A percentile compares a stretch with the other conserved stretches of the same genome.
phyloP scores from a whole-genome alignment of 2,329 filamentous ascomycete genomes.

The Aspergillus arachidicola region DNA sequence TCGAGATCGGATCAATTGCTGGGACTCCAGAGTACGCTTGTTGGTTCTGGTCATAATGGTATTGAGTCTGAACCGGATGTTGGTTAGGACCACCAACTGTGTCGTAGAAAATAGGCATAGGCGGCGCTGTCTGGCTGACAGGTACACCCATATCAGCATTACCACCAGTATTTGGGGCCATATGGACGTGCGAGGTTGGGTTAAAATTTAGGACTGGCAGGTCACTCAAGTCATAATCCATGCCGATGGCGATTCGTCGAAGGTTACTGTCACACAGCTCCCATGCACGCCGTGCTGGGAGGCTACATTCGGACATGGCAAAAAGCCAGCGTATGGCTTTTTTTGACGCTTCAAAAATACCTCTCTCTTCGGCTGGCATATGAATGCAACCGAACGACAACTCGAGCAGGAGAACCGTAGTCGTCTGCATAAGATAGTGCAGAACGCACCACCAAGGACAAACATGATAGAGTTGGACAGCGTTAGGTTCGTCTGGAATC shows the following conservation, averaged over 20 bases:
- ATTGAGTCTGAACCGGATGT: neutral
- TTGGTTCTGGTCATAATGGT: neutral
- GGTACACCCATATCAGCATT: neutral
- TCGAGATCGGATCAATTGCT: slow-evolving; percentile 8
- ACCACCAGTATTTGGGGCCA: neutral
- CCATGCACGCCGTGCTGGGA: slow-evolving; percentile 46
- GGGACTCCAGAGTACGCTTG: neutral
- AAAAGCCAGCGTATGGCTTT: slow-evolving; percentile 49
- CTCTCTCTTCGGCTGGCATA: slow-evolving; percentile 42
- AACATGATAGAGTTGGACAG: slow-evolving; percentile 42
- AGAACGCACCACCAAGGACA: slow-evolving; percentile 50
- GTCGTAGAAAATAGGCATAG: neutral
- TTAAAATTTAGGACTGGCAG: slow-evolving; percentile 31
- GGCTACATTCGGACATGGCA: slow-evolving; percentile 41
- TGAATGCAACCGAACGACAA: slow-evolving; percentile 49
- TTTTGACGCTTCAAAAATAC: slow-evolving; percentile 41
- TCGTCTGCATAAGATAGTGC: slow-evolving; percentile 49
- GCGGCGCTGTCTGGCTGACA: neutral
- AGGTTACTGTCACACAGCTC: slow-evolving; percentile 41
- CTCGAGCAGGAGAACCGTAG: slow-evolving; percentile 49
- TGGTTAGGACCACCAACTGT: neutral
- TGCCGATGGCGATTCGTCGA: slow-evolving; percentile 36
- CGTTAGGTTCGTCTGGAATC: slow-evolving; percentile 46
- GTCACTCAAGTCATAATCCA: slow-evolving; percentile 40
- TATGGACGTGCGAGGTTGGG: slow-evolving; percentile 4